These are phyloP conservation scores for Apiotrichum montevideense DNA, from an alignment of 1,284 basidiomycete species.

Conservation along the genomic window DNA sequence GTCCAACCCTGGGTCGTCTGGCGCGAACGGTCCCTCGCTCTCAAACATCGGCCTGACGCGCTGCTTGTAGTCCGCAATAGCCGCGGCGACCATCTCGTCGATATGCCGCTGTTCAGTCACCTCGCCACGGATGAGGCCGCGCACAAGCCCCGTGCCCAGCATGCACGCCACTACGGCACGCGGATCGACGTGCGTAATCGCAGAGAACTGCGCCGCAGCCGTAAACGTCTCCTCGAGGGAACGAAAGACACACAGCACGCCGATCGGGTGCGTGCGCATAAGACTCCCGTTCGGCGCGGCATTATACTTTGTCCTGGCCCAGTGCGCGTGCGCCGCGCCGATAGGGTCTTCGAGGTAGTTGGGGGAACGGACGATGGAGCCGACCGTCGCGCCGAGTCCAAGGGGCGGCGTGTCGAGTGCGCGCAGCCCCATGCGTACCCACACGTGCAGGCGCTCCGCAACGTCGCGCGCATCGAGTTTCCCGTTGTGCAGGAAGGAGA, in stretches of 20 bases:
- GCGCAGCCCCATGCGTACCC: slow-evolving; percentile 13
- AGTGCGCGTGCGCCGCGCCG: background rate
- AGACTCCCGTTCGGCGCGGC: slow-evolving; percentile 12
- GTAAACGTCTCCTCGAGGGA: slow-evolving; percentile 4
- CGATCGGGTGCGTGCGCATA: slow-evolving; percentile 17
- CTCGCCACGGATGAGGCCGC: slow-evolving; percentile 7
- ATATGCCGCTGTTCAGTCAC: background rate
- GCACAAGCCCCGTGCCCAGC: slow-evolving; percentile 9
- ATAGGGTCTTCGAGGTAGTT: slow-evolving; percentile 4
- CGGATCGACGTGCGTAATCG: slow-evolving; percentile 15
- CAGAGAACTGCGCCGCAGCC: slow-evolving; percentile 2
- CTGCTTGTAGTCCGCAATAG: background rate
- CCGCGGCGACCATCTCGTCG: slow-evolving; percentile 2
- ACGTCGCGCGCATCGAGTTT: background rate
- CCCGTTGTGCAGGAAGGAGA: slow-evolving; percentile 12
- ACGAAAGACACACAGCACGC: slow-evolving; percentile 1
- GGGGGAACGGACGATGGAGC: slow-evolving; percentile 4
- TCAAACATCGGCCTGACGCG: background rate
- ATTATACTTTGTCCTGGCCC: background rate
- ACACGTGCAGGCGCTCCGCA: slow-evolving; percentile 4
- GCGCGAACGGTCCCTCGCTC: background rate
- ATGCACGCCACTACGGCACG: slow-evolving; percentile 12
- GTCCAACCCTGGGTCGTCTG: slow-evolving; percentile 1
- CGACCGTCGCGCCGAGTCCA: slow-evolving; percentile 13
- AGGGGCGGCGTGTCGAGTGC: slow-evolving; percentile 12